A percentile compares a stretch with the other conserved stretches of the same genome.
Evolutionary conservation across 2,329 filamentous ascomycete species (phyloP).

Genomic region (Colletotrichum trifolii): DNA sequence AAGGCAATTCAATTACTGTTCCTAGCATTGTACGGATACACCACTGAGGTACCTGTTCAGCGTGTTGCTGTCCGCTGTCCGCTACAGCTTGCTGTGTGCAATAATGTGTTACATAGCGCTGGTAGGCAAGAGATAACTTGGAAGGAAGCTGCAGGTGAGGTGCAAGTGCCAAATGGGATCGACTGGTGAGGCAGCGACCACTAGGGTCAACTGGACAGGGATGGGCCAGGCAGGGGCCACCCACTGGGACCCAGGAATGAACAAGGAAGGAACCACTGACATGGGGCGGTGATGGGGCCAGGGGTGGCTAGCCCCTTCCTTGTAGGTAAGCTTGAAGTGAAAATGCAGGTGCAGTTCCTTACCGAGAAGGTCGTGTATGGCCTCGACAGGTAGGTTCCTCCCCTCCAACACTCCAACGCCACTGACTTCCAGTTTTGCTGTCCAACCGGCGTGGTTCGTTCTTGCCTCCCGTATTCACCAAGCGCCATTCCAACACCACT

Average conservation of each 20-base stretch:
- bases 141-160: neutral
- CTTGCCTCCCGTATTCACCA: neutral
- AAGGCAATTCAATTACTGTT: too few relatives aligned
- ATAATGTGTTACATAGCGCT: neutral
- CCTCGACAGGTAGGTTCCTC: neutral
- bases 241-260: neutral
- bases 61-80: too few relatives aligned
- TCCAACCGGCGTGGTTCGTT: neutral
- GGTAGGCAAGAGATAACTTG: neutral
- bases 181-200: slow-evolving; percentile 24
- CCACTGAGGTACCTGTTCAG: too few relatives aligned
- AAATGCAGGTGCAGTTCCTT: too few relatives aligned
- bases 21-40: too few relatives aligned
- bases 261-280: too few relatives aligned
- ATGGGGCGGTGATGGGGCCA: neutral
- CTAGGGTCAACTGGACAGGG: slow-evolving; percentile 9
- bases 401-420: neutral
- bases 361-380: too few relatives aligned
- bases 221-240: slow-evolving; percentile 11
- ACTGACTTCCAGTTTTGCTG: neutral
- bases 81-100: too few relatives aligned
- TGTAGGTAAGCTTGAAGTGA: slow-evolving; percentile 11
- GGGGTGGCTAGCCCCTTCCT: slow-evolving; percentile 7
- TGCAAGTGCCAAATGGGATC: slow-evolving; percentile 25
- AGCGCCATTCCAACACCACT: neutral